Evolutionary conservation across 805 yeast genomes (phyloP).

Genomic region (Cyberlindnera mycetangii): DNA sequence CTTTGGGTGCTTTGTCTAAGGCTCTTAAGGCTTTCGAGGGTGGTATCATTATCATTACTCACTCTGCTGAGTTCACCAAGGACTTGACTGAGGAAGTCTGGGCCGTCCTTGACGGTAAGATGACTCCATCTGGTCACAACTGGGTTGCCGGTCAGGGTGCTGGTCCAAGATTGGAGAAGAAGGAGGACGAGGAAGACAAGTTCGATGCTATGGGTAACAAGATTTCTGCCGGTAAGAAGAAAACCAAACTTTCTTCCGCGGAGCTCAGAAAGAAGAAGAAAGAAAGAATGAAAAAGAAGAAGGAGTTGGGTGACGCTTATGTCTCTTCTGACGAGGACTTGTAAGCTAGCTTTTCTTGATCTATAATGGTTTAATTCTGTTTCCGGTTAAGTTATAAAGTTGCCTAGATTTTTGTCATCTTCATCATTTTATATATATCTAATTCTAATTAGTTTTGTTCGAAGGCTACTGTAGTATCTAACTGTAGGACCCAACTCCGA

Average conservation of each 20-base stretch:
- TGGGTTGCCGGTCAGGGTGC: conserved; percentile 99
- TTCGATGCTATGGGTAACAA: conserved; percentile 99
- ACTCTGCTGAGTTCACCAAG: conserved; percentile 99
- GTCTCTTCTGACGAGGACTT: conserved; percentile 92
- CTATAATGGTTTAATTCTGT: background rate
- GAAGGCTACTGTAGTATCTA: background rate
- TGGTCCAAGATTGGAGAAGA: conserved; percentile 99
- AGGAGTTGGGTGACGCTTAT: conserved; percentile 99
- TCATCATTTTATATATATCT: conserved; percentile 1
- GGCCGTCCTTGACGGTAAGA: conserved; percentile 97
- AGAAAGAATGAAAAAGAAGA: conserved; percentile 99
- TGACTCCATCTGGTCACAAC: conserved; percentile 99
- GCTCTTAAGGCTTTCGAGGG: conserved; percentile 98
- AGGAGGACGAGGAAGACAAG: conserved; percentile 94
- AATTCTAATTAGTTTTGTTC: conserved; percentile 4
- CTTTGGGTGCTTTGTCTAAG: conserved; percentile 98
- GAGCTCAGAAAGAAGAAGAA: conserved; percentile 99
- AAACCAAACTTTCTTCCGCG: conserved; percentile 96
- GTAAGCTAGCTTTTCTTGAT: conserved; percentile 9
- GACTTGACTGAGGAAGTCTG: conserved; percentile 99
- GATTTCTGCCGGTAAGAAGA: conserved; percentile 94
- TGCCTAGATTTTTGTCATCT: conserved; percentile 6
- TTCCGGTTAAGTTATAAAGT: conserved; percentile 2
- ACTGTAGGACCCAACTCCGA: background rate
- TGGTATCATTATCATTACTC: conserved; percentile 99